A percentile compares a stretch with the other conserved stretches of the same genome.
Conservation (phyloP, 1,139 yeast genomes). For the Saccharomyces hybrid region DNA sequence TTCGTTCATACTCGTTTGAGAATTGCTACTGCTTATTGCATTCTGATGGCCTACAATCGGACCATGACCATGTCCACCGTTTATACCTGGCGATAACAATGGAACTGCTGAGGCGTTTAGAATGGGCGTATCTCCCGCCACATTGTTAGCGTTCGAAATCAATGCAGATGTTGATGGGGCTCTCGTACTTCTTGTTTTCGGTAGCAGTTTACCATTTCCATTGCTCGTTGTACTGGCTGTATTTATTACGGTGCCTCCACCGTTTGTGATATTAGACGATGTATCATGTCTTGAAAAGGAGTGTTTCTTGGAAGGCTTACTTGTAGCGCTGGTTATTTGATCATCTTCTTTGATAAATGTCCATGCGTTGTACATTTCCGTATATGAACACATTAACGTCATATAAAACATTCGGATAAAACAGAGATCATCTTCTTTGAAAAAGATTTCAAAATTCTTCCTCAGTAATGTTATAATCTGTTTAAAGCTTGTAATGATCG, state of each 20-base stretch:
- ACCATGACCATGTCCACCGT: background rate
- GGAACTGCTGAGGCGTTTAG: background rate
- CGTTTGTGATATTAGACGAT: background rate
- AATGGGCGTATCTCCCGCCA: background rate
- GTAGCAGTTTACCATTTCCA: background rate
- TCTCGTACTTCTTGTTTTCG: background rate
- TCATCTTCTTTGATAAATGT: slow-evolving; percentile 33
- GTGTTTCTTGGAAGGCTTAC: background rate
- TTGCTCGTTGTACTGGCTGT: background rate
- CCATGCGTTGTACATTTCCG: slow-evolving; percentile 72
- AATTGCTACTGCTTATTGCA: background rate
- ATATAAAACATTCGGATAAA: slow-evolving; percentile 67
- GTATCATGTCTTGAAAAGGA: background rate
- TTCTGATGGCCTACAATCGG: background rate
- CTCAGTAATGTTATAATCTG: slow-evolving; percentile 45
- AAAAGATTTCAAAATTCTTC: slow-evolving; percentile 42
- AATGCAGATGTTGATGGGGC: background rate
- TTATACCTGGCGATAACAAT: background rate
- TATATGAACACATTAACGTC: slow-evolving; percentile 63
- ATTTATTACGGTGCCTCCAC: background rate
- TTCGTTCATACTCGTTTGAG: slow-evolving; percentile 1
- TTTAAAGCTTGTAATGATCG: slow-evolving; percentile 41
- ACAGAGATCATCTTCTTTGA: slow-evolving; percentile 55
- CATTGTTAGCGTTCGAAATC: background rate
- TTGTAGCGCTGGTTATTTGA: background rate